A percentile compares a stretch with the other conserved stretches of the same genome.
These are phyloP conservation scores for Whalleya microplaca DNA, from an alignment of 2,329 filamentous ascomycete species.

Conservation along the genomic window DNA sequence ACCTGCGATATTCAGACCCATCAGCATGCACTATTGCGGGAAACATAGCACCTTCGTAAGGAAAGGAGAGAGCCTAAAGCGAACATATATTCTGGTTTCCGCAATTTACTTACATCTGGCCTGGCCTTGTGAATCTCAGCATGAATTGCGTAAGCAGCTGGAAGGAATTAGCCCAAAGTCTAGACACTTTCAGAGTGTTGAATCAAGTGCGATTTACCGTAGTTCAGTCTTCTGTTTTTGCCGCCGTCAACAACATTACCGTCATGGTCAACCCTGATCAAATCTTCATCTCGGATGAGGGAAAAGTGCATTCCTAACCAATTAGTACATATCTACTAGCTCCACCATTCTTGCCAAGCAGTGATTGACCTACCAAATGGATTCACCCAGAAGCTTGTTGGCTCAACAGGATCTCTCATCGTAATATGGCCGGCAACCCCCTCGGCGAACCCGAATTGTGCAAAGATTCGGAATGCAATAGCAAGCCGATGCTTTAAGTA, in stretches of 20 bases:
- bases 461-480: constrained; percentile 61
- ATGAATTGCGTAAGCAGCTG: constrained; percentile 63
- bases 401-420: constrained; percentile 60
- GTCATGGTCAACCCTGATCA: constrained; percentile 61
- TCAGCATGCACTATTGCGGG: too few relatives aligned
- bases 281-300: constrained; percentile 60
- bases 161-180: constrained; percentile 38
- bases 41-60: too few relatives aligned
- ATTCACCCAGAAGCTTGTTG: constrained; percentile 63
- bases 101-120: constrained; percentile 46
- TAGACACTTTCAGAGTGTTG: too few relatives aligned
- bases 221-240: constrained; percentile 47
- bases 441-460: constrained; percentile 60
- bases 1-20: constrained; percentile 29
- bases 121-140: constrained; percentile 61
- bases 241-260: constrained; percentile 64
- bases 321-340: not conserved
- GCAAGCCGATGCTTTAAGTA: constrained; percentile 51
- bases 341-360: not conserved
- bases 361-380: constrained; percentile 48
- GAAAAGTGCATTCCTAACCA: constrained; percentile 51
- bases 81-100: too few relatives aligned
- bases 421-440: constrained; percentile 64
- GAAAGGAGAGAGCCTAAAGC: too few relatives aligned
- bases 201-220: constrained; percentile 28